These are phyloP conservation scores for Leishmania tropica DNA, from an alignment of 208 protist genomes.

Conservation along the genomic window DNA sequence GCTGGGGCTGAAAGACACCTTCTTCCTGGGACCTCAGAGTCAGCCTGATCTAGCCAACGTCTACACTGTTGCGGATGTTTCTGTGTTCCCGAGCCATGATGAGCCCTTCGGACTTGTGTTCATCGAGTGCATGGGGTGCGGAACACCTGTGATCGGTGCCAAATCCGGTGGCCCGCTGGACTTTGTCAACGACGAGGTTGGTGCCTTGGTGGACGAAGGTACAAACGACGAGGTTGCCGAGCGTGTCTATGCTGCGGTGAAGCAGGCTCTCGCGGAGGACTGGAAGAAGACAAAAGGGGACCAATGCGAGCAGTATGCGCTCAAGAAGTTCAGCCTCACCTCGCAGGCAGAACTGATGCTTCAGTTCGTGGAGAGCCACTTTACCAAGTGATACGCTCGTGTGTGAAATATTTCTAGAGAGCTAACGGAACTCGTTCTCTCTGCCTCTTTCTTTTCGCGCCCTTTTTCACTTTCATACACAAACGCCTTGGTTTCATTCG, in stretches of 20 bases:
- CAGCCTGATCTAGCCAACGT: constrained; percentile 64
- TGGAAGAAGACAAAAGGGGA: constrained; percentile 78
- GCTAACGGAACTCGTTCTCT: neutral
- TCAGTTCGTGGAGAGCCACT: constrained; percentile 48
- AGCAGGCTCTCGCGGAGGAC: constrained; percentile 59
- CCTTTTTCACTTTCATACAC: neutral
- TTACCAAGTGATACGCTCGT: constrained; percentile 19
- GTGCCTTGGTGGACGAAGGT: constrained; percentile 68
- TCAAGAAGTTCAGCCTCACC: constrained; percentile 62
- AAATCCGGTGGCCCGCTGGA: constrained; percentile 82
- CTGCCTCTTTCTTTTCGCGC: neutral
- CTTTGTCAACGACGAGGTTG: constrained; percentile 71
- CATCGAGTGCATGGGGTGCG: constrained; percentile 85
- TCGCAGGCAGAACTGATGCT: constrained; percentile 61
- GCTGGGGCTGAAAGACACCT: constrained; percentile 62
- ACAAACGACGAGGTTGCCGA: constrained; percentile 55
- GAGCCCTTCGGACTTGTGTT: constrained; percentile 83
- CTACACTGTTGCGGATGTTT: constrained; percentile 62
- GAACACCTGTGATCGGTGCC: constrained; percentile 76
- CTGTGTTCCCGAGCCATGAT: constrained; percentile 78
- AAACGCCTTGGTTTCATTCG: constrained; percentile 6
- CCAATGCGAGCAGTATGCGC: constrained; percentile 52
- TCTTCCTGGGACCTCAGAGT: constrained; percentile 70
- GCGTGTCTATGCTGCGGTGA: constrained; percentile 51
- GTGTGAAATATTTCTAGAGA: neutral